phyloP scores from a whole-genome alignment of 495 filamentous ascomycete species.

The Arthonia radiata region DNA sequence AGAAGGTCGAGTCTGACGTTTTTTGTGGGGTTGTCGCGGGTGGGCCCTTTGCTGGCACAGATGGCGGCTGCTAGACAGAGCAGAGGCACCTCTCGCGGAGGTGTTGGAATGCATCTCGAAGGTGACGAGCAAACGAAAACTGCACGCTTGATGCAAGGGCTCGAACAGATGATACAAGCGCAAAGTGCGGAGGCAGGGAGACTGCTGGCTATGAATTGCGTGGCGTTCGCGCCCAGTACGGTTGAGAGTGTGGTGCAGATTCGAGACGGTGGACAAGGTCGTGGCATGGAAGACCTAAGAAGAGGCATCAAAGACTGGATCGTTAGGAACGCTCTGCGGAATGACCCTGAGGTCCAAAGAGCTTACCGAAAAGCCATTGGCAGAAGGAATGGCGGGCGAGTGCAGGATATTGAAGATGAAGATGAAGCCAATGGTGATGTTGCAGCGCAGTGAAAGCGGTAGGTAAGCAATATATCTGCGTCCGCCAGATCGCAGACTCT shows the following conservation, averaged over 20 bases:
- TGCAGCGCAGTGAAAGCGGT: too few relatives aligned
- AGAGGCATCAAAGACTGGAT: slow-evolving; percentile 15
- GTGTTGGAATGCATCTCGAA: slow-evolving; percentile 8
- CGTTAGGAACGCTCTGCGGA: slow-evolving; percentile 17
- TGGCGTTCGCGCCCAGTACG: slow-evolving; percentile 66
- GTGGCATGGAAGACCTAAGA: slow-evolving; percentile 17
- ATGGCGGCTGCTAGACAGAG: slow-evolving; percentile 2
- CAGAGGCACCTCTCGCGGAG: too few relatives aligned
- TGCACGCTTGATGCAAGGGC: slow-evolving; percentile 22
- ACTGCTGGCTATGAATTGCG: slow-evolving; percentile 50
- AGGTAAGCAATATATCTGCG: too few relatives aligned
- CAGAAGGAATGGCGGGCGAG: too few relatives aligned
- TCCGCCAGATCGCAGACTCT: too few relatives aligned
- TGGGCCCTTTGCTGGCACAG: slow-evolving; percentile 34
- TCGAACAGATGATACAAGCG: slow-evolving; percentile 26
- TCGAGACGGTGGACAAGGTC: slow-evolving; percentile 23
- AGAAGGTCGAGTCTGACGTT: too few relatives aligned
- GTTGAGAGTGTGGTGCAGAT: too few relatives aligned
- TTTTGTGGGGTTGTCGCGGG: slow-evolving; percentile 76
- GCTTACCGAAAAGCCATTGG: too few relatives aligned
- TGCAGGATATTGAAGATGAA: too few relatives aligned
- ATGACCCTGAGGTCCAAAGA: slow-evolving; percentile 16
- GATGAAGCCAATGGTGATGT: too few relatives aligned
- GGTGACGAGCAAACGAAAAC: slow-evolving; percentile 15
- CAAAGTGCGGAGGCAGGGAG: slow-evolving; percentile 42